These are phyloP conservation scores for Larix kaempferi DNA, from an alignment of 75 land plant species.

Conservation along the genomic window DNA sequence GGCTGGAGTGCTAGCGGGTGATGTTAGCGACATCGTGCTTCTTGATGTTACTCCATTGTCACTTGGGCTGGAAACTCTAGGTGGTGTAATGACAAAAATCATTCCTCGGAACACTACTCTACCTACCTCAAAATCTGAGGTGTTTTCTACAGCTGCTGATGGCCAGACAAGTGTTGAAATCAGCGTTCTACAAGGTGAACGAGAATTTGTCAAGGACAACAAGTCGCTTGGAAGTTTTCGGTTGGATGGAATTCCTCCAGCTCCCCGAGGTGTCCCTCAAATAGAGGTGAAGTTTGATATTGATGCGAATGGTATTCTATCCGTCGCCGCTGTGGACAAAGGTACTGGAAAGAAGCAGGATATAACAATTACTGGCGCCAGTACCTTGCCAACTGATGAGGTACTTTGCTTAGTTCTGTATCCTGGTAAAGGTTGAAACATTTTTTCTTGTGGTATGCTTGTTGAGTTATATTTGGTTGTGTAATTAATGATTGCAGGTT, in stretches of 20 bases:
- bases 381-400: slow-evolving; percentile 87
- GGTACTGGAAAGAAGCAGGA: slow-evolving; percentile 62
- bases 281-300: slow-evolving; percentile 72
- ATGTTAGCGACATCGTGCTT: slow-evolving; percentile 57
- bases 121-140: slow-evolving; percentile 69
- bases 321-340: slow-evolving; percentile 58
- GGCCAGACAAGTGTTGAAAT: slow-evolving; percentile 65
- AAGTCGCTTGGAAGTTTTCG: slow-evolving; percentile 65
- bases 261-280: slow-evolving; percentile 65
- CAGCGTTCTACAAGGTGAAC: slow-evolving; percentile 59
- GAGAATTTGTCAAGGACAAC: slow-evolving; percentile 67
- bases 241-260: slow-evolving; percentile 62
- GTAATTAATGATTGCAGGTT: slow-evolving; percentile 43
- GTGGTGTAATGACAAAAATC: slow-evolving; percentile 59
- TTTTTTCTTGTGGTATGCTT: neutral
- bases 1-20: slow-evolving; percentile 83
- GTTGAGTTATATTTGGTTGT: neutral
- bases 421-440: neutral
- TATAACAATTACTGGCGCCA: slow-evolving; percentile 77
- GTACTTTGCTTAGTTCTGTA: slow-evolving; percentile 15
- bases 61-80: slow-evolving; percentile 58
- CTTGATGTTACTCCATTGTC: slow-evolving; percentile 66
- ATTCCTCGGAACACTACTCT: slow-evolving; percentile 65
- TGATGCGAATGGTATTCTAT: slow-evolving; percentile 70
- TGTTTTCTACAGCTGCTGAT: slow-evolving; percentile 73